A percentile compares a stretch with the other conserved stretches of the same genome.
Conservation (phyloP, 192 early-diverging fungal genomes). For the Funneliformis geosporum region DNA sequence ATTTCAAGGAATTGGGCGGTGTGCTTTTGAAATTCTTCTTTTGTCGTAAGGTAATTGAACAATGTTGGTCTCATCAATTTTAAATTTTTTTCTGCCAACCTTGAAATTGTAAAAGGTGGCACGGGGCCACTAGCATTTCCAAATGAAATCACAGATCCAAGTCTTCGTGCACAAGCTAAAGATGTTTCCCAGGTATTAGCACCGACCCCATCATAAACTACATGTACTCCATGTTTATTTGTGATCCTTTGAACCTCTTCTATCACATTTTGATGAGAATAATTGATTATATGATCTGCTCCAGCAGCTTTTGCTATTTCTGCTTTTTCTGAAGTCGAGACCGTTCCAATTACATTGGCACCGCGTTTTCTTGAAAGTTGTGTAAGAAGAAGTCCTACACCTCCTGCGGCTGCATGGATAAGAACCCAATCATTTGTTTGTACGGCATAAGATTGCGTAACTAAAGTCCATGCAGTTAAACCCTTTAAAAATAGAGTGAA, state of each 20-base stretch:
- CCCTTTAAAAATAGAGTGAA: constrained; percentile 68
- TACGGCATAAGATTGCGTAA: constrained; percentile 69
- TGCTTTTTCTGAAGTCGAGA: constrained; percentile 72
- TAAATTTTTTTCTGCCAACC: constrained; percentile 70
- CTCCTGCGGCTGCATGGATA: constrained; percentile 90
- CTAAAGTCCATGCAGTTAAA: constrained; percentile 77
- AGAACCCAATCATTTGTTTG: constrained; percentile 77
- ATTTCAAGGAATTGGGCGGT: constrained; percentile 63
- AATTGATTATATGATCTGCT: constrained; percentile 74
- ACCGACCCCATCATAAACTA: constrained; percentile 92
- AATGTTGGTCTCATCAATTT: constrained; percentile 73
- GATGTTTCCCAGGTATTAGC: constrained; percentile 79
- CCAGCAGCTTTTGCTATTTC: constrained; percentile 59
- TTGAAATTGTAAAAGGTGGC: constrained; percentile 58
- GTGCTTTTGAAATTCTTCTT: constrained; percentile 67
- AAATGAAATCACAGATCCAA: constrained; percentile 80
- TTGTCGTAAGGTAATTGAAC: constrained; percentile 67
- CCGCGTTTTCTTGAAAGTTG: constrained; percentile 77
- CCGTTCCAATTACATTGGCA: constrained; percentile 87
- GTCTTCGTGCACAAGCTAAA: constrained; percentile 59
- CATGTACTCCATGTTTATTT: constrained; percentile 71
- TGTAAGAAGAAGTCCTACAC: constrained; percentile 77
- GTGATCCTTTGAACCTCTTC: constrained; percentile 75
- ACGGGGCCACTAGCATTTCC: constrained; percentile 87
- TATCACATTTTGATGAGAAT: constrained; percentile 58